Base-by-base conservation (phyloP, 2,329 filamentous ascomycete genomes). In the Parastagonospora avenae region DNA sequence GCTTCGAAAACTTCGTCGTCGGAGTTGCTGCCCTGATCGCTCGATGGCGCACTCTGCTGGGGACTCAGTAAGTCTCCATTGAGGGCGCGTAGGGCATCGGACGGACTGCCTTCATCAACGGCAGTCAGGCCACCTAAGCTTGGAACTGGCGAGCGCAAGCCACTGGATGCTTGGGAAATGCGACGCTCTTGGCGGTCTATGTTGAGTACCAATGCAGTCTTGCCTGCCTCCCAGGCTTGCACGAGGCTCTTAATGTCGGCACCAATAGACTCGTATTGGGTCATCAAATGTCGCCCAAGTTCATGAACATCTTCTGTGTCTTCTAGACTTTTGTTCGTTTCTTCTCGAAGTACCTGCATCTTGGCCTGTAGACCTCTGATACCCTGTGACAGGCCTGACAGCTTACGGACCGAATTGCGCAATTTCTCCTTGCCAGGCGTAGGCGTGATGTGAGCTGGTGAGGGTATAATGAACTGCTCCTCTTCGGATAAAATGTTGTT, bases 231-330 rank as follows among this genome's bases (percentile, higher is more conserved):
- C 78, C 79, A 81, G 2, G 79, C 78, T 59, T 78, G 76, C 45
- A 79, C 71, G 14, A 81, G 67, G 38, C 74, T 76, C 70, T 88
- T 88, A 38, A 99, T 81, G 67, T 99, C 94, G 24, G 87, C 81
- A 2, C 94, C 94, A 57, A 99, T 95, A 4, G 92, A 93, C 49
- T 99, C 94, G 73, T 97, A 99, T 67, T 97, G 94, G 16, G 86
- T 77, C 81, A 96, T 87, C 33, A 97, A 81, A 55, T 86, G 87
- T 0, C 87, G 83, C 0, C 90, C 91, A 12, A 96, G 82, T 59
- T 96, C 90, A 4, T 85, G 85, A 4, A 80, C 71, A 54, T 90
- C 85, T 32, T 79, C 77, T 1, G 89, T 86, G 62, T 88, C 86
- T 64, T 96, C 90, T 27, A 96, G 76, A 37, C 86, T 86, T 53